Evolutionary conservation across 73 alveolate species (phyloP), one percentile per base, ranked within the genome.

Genomic region (Durusdinium trenchii): DNA sequence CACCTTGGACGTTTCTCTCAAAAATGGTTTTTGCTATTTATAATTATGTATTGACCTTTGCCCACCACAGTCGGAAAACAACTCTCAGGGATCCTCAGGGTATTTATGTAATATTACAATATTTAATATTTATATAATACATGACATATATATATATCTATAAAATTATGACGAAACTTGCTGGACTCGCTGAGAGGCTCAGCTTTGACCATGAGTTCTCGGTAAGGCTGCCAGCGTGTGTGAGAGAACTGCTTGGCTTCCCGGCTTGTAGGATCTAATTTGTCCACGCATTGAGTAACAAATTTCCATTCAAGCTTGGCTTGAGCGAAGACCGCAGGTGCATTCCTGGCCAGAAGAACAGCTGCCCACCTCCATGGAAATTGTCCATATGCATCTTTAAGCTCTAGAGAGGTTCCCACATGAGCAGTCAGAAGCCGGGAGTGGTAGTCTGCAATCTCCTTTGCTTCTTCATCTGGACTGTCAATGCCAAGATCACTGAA

Each of bases 161-260:
- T n/a, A n/a, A n/a, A n/a, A n/a, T n/a, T n/a, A 73, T 36, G 36
- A 6, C 26, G 51, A 18, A 9, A 9, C 30, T 38, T 73, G 26
- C 42, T 67, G 81, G 81, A 42, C 42, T 26, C 9, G 64, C 9
- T 54, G 64, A 67, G 81, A 67, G 20, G 32, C 85, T 73, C 85
- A 18, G 85, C 85, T 38, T 73, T 73, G 54, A 52, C 38, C 85
- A 73, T 73, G 54, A 73, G 85, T 10, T 73, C 85, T 32, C 85
- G 14, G 85, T 73, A 73, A 52, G 32, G 38, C 18, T 35, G 85
- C 28, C 12, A 73, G 9, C 85, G 48, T 35, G 85, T 73, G 85
- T 73, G 85, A 7, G 85, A 48, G 16, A 73, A 73, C 48, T 36
- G 30, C 52, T 35, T 73, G 48, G 28, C 32, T 9, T 36, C 30